These are phyloP conservation scores for Podila clonocystis DNA, from an alignment of 192 early-diverging fungal species.

Conservation along the genomic window DNA sequence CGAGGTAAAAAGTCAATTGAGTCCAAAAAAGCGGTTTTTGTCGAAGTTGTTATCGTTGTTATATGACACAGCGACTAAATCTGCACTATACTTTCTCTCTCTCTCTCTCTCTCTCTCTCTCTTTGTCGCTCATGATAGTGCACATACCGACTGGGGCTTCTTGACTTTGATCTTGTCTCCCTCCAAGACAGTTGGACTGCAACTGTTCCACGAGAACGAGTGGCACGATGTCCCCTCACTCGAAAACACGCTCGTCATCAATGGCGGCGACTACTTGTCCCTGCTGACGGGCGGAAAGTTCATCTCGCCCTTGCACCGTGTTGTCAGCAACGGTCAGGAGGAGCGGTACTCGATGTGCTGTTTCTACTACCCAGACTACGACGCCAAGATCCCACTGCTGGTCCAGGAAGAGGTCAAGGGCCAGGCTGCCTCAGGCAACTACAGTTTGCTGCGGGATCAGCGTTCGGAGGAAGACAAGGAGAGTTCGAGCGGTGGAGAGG, in stretches of 20 bases:
- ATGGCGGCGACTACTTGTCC: slow-evolving; percentile 71
- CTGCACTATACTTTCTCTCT: background rate
- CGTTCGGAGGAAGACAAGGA: slow-evolving; percentile 23
- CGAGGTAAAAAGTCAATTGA: slow-evolving; percentile 31
- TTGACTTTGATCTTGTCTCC: slow-evolving; percentile 65
- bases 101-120: background rate
- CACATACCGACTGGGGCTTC: slow-evolving; percentile 67
- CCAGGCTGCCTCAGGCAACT: slow-evolving; percentile 37
- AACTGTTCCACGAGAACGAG: slow-evolving; percentile 51
- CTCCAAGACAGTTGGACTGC: slow-evolving; percentile 57
- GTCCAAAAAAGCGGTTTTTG: background rate
- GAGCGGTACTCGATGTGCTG: slow-evolving; percentile 66
- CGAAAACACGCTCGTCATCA: slow-evolving; percentile 63
- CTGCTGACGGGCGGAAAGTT: slow-evolving; percentile 61
- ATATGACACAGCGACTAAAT: background rate
- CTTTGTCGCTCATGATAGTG: slow-evolving; percentile 8
- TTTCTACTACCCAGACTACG: slow-evolving; percentile 71
- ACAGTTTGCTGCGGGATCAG: slow-evolving; percentile 41
- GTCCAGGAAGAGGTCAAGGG: slow-evolving; percentile 33
- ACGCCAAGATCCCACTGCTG: slow-evolving; percentile 55
- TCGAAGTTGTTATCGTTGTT: background rate
- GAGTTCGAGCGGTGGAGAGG: background rate
- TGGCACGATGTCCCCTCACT: slow-evolving; percentile 63
- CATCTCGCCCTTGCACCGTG: slow-evolving; percentile 66
- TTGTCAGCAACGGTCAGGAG: slow-evolving; percentile 54